Evolutionary conservation across 805 yeast species (phyloP).

Genomic region (Candida orba): DNA sequence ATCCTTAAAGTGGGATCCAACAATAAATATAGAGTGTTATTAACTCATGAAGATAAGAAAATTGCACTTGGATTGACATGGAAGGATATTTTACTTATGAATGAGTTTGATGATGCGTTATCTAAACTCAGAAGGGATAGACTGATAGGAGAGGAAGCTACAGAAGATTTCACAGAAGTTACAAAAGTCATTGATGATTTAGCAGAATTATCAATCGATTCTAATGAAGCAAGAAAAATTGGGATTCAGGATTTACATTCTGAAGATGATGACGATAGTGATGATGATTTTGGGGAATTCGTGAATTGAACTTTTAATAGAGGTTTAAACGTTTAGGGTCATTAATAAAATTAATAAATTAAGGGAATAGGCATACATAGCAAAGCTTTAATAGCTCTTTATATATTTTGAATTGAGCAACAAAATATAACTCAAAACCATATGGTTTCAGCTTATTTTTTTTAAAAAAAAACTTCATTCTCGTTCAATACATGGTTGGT

Average conservation of each 20-base stretch:
- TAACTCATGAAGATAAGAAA: conserved; percentile 25
- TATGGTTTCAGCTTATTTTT: too few relatives aligned
- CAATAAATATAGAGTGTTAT: conserved; percentile 29
- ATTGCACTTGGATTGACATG: conserved; percentile 34
- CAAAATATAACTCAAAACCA: too few relatives aligned
- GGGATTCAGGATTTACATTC: not conserved
- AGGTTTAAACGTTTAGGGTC: too few relatives aligned
- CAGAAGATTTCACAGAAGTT: not conserved
- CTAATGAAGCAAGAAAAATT: not conserved
- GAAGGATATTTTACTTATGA: not conserved
- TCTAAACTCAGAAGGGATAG: conserved; percentile 1
- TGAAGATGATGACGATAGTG: conserved; percentile 5
- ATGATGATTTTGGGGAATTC: conserved; percentile 24
- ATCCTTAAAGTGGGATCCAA: conserved; percentile 1
- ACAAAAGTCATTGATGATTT: not conserved
- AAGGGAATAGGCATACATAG: too few relatives aligned
- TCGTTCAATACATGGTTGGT: too few relatives aligned
- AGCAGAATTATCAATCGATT: not conserved
- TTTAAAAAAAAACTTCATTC: too few relatives aligned
- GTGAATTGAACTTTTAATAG: too few relatives aligned
- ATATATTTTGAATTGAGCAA: not conserved
- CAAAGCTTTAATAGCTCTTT: too few relatives aligned
- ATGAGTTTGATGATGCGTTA: conserved; percentile 1
- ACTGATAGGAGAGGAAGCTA: not conserved
- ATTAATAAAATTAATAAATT: not conserved